These are phyloP conservation scores for Blumeria graminis DNA, from an alignment of 2,329 filamentous ascomycete species.

Conservation along the genomic window DNA sequence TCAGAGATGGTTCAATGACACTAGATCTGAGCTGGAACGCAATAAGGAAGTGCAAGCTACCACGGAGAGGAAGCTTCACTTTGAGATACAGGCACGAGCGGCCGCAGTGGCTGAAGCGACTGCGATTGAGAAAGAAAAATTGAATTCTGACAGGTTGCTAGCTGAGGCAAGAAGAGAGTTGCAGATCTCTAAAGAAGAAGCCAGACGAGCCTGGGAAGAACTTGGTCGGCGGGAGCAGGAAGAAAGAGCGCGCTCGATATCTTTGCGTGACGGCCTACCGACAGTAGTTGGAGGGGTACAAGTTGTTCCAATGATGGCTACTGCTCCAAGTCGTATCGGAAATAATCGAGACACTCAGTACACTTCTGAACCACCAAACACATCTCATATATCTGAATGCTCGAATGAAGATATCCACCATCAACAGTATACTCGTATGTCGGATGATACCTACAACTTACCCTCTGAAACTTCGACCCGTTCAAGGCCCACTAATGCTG, in stretches of 20 bases:
- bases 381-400: slow-evolving; percentile 7
- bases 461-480: slow-evolving; percentile 25
- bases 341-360: slow-evolving; percentile 19
- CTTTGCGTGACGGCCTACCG: slow-evolving; percentile 67
- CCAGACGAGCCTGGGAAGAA: slow-evolving; percentile 89
- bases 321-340: slow-evolving; percentile 30
- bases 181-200: slow-evolving; percentile 87
- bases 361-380: slow-evolving; percentile 18
- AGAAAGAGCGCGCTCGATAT: slow-evolving; percentile 64
- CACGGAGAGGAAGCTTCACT: slow-evolving; percentile 49
- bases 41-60: slow-evolving; percentile 61
- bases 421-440: slow-evolving; percentile 10
- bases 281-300: slow-evolving; percentile 83
- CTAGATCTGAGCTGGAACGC: slow-evolving; percentile 65
- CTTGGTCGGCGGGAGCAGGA: slow-evolving; percentile 80
- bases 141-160: slow-evolving; percentile 51
- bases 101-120: slow-evolving; percentile 43
- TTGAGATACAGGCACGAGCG: slow-evolving; percentile 45
- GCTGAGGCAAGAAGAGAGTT: slow-evolving; percentile 80
- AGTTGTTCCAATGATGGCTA: slow-evolving; percentile 76
- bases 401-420: slow-evolving; percentile 9
- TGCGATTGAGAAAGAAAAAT: slow-evolving; percentile 42
- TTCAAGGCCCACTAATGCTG: slow-evolving; percentile 10
- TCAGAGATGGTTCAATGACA: slow-evolving; percentile 96
- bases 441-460: slow-evolving; percentile 34